Evolutionary conservation across 371 early-diverging fungal species (phyloP).

Genomic region (Haplosporangium sp.): DNA sequence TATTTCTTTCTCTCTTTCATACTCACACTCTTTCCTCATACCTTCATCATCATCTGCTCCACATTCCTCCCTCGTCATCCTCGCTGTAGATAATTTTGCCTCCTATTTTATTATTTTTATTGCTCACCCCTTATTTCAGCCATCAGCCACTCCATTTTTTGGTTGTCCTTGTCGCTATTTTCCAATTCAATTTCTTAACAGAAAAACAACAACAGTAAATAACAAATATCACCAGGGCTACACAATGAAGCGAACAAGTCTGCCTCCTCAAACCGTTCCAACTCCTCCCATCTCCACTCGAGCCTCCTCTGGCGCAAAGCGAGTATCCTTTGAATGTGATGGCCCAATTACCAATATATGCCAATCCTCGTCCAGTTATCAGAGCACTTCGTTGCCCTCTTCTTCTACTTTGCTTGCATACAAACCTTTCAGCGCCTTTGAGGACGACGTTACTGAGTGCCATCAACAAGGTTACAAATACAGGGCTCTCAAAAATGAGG

Average conservation of each 20-base stretch:
- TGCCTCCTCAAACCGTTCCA: constrained; percentile 8
- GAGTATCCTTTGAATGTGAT: constrained; percentile 22
- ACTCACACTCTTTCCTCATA: neutral
- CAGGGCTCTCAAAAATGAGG: neutral
- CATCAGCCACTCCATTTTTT: too few relatives aligned
- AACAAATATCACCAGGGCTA: neutral
- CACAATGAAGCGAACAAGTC: constrained; percentile 12
- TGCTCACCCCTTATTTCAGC: too few relatives aligned
- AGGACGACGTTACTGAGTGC: constrained; percentile 3
- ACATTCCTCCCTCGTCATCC: neutral
- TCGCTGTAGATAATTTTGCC: neutral
- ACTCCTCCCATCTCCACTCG: neutral
- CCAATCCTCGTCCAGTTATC: constrained; percentile 4
- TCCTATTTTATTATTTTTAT: neutral
- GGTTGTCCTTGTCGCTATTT: too few relatives aligned
- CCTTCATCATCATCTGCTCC: neutral
- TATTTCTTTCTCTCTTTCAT: neutral
- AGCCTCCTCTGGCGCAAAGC: neutral
- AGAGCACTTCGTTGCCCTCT: neutral
- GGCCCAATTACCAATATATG: neutral
- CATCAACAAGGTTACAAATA: neutral
- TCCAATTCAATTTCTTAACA: too few relatives aligned
- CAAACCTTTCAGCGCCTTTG: constrained; percentile 22
- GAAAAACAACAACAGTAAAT: neutral
- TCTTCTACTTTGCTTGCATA: neutral